Evolutionary conservation across 352 stramenopile genomes (phyloP).

Genomic region (Pythium aquatile): DNA sequence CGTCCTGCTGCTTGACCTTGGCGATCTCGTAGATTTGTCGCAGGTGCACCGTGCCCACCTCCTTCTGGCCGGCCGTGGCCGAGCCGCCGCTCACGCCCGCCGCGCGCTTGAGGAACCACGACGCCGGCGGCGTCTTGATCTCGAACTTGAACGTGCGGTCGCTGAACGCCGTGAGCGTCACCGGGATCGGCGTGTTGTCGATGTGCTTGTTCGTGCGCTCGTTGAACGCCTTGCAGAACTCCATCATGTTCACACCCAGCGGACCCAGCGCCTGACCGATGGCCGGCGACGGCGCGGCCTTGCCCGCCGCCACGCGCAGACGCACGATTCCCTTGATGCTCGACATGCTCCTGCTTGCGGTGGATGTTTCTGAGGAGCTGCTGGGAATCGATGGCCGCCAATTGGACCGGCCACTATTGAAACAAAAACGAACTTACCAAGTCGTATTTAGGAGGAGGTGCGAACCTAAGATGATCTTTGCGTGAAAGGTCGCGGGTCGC

Average conservation of each 20-base stretch:
- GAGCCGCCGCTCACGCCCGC: conserved; percentile 85
- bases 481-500: conserved; percentile 8
- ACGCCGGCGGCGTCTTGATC: conserved; percentile 94
- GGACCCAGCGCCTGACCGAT: conserved; percentile 94
- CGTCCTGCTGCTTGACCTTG: conserved; percentile 95
- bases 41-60: conserved; percentile 86
- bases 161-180: conserved; percentile 91
- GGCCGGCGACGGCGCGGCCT: conserved; percentile 82
- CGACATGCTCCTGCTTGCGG: conserved; percentile 19
- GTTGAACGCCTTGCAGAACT: conserved; percentile 99
- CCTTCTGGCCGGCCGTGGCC: conserved; percentile 65
- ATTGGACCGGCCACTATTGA: not conserved
- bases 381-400: conserved; percentile 16
- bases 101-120: conserved; percentile 93
- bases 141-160: conserved; percentile 97
- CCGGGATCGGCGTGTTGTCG: conserved; percentile 91
- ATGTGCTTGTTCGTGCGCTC: conserved; percentile 91
- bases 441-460: conserved; percentile 3
- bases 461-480: not conserved
- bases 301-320: conserved; percentile 82
- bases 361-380: not conserved
- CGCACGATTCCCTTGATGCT: conserved; percentile 80
- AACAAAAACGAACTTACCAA: conserved; percentile 2
- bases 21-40: conserved; percentile 99
- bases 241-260: conserved; percentile 99